A percentile compares a stretch with the other conserved stretches of the same genome.
These are phyloP conservation scores for Termitomyces sp. DNA, from an alignment of 768 basidiomycete genomes.

Conservation along the genomic window DNA sequence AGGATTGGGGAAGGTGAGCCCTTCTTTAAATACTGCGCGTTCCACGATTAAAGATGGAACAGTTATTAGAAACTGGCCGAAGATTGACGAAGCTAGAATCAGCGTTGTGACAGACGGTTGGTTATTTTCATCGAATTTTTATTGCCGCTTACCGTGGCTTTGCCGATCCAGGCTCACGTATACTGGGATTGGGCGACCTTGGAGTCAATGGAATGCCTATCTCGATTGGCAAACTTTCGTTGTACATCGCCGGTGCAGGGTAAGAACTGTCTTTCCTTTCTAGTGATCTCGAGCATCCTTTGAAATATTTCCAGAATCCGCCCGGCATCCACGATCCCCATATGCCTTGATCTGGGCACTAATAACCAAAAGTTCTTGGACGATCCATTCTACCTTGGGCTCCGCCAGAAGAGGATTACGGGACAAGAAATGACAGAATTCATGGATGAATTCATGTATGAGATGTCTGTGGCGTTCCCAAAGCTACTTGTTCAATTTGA, in stretches of 20 bases:
- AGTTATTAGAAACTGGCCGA: conserved; percentile 72
- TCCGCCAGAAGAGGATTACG: conserved; percentile 62
- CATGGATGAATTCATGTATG: conserved; percentile 92
- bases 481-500: conserved; percentile 85
- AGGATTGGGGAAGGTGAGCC: conserved; percentile 49
- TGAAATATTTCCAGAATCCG: conserved; percentile 48
- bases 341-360: conserved; percentile 85
- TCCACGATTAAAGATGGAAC: neutral
- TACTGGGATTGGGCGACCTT: conserved; percentile 83
- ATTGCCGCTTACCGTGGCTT: conserved; percentile 7
- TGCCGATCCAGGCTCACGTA: conserved; percentile 60
- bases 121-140: conserved; percentile 12
- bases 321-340: conserved; percentile 73
- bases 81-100: conserved; percentile 72
- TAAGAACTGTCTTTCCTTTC: conserved; percentile 23
- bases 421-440: conserved; percentile 68
- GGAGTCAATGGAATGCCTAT: conserved; percentile 86
- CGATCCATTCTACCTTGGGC: conserved; percentile 87
- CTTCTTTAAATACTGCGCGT: neutral
- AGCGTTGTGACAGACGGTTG: conserved; percentile 88
- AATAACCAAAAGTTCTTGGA: conserved; percentile 75
- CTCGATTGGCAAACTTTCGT: conserved; percentile 86
- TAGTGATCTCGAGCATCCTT: neutral
- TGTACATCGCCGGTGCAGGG: conserved; percentile 91
- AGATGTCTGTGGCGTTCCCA: conserved; percentile 70